Evolutionary conservation across 176 grass and related monocot species (phyloP).

Genomic region (Musa acuminata): DNA sequence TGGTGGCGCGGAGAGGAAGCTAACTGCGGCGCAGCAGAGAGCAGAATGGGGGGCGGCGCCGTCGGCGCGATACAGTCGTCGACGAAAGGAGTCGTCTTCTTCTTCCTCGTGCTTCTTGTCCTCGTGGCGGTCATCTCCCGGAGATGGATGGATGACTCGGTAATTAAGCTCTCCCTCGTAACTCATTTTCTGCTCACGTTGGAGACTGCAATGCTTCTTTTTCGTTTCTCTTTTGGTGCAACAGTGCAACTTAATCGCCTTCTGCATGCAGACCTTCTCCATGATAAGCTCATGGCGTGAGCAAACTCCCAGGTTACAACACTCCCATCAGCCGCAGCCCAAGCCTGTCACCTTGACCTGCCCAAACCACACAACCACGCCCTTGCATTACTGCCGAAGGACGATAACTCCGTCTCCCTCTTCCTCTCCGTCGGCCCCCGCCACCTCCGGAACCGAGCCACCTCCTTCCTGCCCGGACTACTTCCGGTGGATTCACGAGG

Average conservation of each 20-base stretch:
- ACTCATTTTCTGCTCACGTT: no score
- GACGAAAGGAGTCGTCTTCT: not conserved
- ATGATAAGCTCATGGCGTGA: not conserved
- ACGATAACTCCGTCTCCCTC: not conserved
- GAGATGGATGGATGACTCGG: not conserved
- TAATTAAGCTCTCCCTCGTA: not conserved
- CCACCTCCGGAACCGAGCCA: not conserved
- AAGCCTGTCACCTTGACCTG: not conserved
- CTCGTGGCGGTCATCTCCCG: not conserved
- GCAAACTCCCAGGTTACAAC: not conserved
- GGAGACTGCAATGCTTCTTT: not conserved
- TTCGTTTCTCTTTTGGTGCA: no score
- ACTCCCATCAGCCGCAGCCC: not conserved
- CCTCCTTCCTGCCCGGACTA: not conserved
- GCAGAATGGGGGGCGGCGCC: no score
- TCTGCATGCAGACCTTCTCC: not conserved
- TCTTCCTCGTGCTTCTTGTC: not conserved
- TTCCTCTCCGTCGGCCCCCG: not conserved
- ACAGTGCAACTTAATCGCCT: no score
- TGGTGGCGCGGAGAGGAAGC: no score
- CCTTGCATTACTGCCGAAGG: not conserved
- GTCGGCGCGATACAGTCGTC: not conserved
- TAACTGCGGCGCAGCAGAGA: no score
- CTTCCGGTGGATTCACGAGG: conserved; percentile 47
- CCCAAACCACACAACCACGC: conserved; percentile 16